A percentile compares a stretch with the other conserved stretches of the same genome.
Conservation (phyloP, 108 stramenopile genomes). For the Skeletonema costatum region DNA sequence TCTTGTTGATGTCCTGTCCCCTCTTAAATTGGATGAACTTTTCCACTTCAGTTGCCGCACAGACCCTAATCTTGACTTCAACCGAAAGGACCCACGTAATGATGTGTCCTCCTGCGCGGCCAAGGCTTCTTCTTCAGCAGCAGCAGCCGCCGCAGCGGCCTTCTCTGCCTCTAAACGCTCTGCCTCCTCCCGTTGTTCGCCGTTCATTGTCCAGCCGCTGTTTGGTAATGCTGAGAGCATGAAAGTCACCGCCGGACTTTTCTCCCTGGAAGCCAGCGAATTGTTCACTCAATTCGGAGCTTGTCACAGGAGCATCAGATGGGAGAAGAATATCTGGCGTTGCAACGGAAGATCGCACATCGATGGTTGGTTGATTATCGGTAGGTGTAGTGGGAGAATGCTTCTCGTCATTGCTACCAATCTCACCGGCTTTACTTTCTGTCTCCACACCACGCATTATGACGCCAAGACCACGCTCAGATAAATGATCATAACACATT, state of each 20-base stretch:
- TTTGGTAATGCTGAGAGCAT: constrained; percentile 38
- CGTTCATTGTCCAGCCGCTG: constrained; percentile 46
- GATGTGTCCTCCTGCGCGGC: not conserved
- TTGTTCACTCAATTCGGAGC: constrained; percentile 25
- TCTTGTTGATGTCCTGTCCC: not conserved
- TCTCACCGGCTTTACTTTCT: not conserved
- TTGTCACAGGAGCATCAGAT: constrained; percentile 4
- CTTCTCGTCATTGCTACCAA: constrained; percentile 12
- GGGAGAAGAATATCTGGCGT: constrained; percentile 23
- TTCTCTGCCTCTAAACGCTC: constrained; percentile 25
- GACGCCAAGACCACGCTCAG: constrained; percentile 48
- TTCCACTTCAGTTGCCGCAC: constrained; percentile 36
- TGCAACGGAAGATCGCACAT: not conserved
- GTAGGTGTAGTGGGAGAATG: not conserved
- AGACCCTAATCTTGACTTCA: constrained; percentile 30
- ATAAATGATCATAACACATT: constrained; percentile 77
- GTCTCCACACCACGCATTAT: constrained; percentile 27
- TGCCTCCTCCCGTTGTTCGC: constrained; percentile 29
- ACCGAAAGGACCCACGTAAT: constrained; percentile 4
- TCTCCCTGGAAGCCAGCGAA: constrained; percentile 32
- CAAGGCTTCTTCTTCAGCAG: not conserved
- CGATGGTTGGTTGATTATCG: not conserved
- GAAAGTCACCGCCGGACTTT: constrained; percentile 31
- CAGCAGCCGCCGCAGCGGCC: not conserved
- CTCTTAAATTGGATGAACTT: not conserved